Base-by-base conservation (phyloP, 2,329 filamentous ascomycete genomes). In the Fusarium nanum region DNA sequence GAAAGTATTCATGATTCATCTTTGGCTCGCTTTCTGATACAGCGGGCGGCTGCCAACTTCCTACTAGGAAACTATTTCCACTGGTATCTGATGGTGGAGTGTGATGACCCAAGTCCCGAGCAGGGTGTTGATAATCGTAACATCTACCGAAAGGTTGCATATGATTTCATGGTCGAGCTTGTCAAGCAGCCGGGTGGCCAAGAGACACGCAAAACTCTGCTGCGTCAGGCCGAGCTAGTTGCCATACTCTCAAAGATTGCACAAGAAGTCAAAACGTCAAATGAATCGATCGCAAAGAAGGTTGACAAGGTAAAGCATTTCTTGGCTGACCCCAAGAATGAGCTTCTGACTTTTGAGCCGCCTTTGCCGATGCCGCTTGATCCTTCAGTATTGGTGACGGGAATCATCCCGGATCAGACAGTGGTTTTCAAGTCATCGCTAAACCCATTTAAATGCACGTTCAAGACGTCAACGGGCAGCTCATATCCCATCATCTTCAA, bases 61-160 rank as follows among this genome's bases (percentile, higher is more conserved):
- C 91, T 92, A 64, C 86, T 99, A 3, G 96, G 95, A 30, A 99
- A 97, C 78, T 97, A 97, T 81, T 89, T 99, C 56, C 93, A 98
- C 79, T 99, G 96, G 96, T 99, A 98, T 79, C 86, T 99, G 4
- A 98, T 98, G 90, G 96, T 99, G 2, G 97, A 99, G 81, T 97
- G 94, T 73, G 93, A 97, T 73, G 95, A 98, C 78, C 84, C 86
- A 63, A 94, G 92, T 70, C 89, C 89, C 6, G 91, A 93, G 45
- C 93, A 94, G 73, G 87, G 89, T 23, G 85, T 88, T 7, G 89
- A 91, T 60, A 92, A 95, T 76, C 91, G 93, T 47, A 92, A 93
- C 67, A 89, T 98, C 20, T 99, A 97, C 79, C 91, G 93, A 28
- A 94, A 95, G 74, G 93, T 99, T 11, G 94, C 96, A 63, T 99